These are phyloP conservation scores for Ustilago bromivora DNA, from an alignment of 1,284 basidiomycete genomes.

Conservation along the genomic window DNA sequence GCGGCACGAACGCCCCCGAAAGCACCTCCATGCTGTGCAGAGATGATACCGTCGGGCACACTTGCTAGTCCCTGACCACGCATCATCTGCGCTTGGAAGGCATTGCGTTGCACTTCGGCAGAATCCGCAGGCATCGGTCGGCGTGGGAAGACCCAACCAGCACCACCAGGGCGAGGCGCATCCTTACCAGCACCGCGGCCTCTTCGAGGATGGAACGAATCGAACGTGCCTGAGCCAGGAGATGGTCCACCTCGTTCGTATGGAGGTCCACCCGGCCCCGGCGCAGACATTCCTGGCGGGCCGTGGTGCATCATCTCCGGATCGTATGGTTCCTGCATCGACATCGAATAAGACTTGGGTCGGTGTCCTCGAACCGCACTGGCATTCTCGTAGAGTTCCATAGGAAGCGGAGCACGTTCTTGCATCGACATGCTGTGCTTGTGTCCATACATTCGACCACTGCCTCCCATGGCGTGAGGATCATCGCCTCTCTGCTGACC, in stretches of 20 bases:
- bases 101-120: conserved; percentile 43
- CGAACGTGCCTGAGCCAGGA: conserved; percentile 28
- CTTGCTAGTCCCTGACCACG: conserved; percentile 38
- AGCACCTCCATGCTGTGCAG: conserved; percentile 35
- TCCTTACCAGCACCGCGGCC: conserved; percentile 45
- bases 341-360: conserved; percentile 51
- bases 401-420: conserved; percentile 35
- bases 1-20: conserved; percentile 38
- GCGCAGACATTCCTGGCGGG: conserved; percentile 42
- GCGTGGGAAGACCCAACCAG: conserved; percentile 52
- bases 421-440: conserved; percentile 51
- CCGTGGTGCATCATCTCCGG: conserved; percentile 34
- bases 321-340: conserved; percentile 39
- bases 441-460: conserved; percentile 38
- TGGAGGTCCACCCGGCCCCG: conserved; percentile 36
- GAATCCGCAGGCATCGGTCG: conserved; percentile 38
- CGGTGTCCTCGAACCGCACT: conserved; percentile 31
- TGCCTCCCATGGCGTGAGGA: neutral
- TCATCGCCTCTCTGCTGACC: conserved; percentile 33
- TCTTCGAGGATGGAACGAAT: conserved; percentile 50
- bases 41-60: conserved; percentile 45
- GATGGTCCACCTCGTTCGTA: conserved; percentile 41
- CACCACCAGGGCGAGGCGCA: conserved; percentile 35
- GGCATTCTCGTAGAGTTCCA: conserved; percentile 42
- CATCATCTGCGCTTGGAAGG: conserved; percentile 50